Evolutionary conservation across 768 basidiomycete genomes (phyloP).

Genomic region (Rhodotorula kratochvilovae): DNA sequence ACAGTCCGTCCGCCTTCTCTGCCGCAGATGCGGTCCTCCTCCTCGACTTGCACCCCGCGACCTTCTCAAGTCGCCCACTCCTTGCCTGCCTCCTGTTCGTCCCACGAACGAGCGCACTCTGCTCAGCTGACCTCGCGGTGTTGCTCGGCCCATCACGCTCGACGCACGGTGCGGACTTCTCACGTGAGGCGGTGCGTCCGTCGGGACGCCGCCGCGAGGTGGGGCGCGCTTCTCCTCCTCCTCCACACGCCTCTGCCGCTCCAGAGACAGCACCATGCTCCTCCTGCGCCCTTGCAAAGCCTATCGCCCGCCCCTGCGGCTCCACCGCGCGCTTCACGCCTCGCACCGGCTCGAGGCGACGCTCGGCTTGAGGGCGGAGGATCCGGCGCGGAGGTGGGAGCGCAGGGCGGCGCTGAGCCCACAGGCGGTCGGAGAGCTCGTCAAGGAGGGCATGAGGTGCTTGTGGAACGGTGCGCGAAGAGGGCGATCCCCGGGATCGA

Average conservation of each 20-base stretch:
- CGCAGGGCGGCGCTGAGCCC: constrained; percentile 78
- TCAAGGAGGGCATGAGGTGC: constrained; percentile 62
- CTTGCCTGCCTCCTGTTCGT: too few species aligned
- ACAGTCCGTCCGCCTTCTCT: too few species aligned
- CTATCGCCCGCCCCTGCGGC: not conserved
- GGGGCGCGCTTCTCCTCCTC: not conserved
- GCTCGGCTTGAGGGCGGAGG: constrained; percentile 68
- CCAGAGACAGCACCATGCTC: not conserved
- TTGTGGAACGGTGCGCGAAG: constrained; percentile 70
- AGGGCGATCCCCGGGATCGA: constrained; percentile 65
- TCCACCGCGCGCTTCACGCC: not conserved
- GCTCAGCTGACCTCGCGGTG: too few species aligned
- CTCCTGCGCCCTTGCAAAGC: not conserved
- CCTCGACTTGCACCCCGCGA: too few species aligned
- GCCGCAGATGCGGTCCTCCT: too few species aligned
- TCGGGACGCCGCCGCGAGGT: too few species aligned
- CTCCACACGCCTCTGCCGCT: too few species aligned
- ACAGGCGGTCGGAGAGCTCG: constrained; percentile 61
- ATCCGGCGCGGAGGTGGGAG: constrained; percentile 78
- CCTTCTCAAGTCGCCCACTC: too few species aligned
- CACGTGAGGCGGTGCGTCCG: too few species aligned
- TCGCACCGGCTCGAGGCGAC: not conserved
- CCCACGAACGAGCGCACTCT: too few species aligned
- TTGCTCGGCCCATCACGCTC: too few species aligned
- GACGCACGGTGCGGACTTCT: too few species aligned